These are phyloP conservation scores for Paramecium caudatum DNA, from an alignment of 73 alveolate genomes.

Conservation along the genomic window DNA sequence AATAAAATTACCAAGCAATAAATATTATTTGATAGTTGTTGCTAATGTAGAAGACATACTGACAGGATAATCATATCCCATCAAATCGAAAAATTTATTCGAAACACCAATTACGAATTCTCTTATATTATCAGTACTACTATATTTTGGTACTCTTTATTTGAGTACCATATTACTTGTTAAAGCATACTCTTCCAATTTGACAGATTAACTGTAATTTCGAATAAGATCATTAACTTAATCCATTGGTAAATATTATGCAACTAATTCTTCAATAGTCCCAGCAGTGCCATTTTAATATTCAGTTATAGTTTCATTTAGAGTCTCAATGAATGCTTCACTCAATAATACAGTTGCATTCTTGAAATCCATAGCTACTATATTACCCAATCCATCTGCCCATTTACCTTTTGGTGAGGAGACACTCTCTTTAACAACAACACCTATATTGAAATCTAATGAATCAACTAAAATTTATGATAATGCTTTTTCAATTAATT, in stretches of 20 bases:
- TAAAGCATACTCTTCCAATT: constrained; percentile 60
- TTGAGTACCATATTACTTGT: constrained; percentile 60
- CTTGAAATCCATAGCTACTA: constrained; percentile 29
- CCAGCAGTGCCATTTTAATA: not conserved
- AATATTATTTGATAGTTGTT: constrained; percentile 50
- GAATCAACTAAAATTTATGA: constrained; percentile 30
- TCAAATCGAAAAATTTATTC: not conserved
- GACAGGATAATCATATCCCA: constrained; percentile 64
- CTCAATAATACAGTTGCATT: constrained; percentile 35
- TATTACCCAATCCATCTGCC: constrained; percentile 67
- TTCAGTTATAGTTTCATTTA: not conserved
- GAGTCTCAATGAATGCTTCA: not conserved
- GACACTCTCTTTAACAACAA: not conserved
- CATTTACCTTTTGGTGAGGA: constrained; percentile 68
- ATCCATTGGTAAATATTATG: not conserved
- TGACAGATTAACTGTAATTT: not conserved
- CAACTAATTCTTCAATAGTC: constrained; percentile 4
- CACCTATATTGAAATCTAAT: not conserved
- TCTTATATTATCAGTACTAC: constrained; percentile 13
- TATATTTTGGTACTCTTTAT: constrained; percentile 64
- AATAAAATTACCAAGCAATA: constrained; percentile 79
- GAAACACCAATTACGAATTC: constrained; percentile 36
- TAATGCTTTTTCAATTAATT: not conserved
- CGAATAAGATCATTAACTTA: constrained; percentile 29
- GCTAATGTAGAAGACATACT: constrained; percentile 54